Evolutionary conservation across 2,329 filamentous ascomycete genomes (phyloP).

Genomic region (Exserohilum rostratum): DNA sequence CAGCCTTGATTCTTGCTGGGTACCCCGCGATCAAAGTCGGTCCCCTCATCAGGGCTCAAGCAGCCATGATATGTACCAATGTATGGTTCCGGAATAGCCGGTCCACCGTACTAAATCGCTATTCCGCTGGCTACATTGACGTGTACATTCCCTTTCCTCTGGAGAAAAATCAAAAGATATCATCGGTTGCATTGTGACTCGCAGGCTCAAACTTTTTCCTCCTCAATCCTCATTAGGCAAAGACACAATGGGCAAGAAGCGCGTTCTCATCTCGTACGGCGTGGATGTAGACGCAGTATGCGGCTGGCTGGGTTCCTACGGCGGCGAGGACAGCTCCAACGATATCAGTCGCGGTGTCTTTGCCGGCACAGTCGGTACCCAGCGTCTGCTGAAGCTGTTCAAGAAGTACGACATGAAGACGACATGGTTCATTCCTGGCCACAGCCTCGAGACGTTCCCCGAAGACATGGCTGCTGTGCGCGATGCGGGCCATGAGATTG

Average conservation of each 20-base stretch:
- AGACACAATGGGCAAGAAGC: slow-evolving; percentile 53
- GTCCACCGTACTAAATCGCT: background rate
- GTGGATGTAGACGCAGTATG: slow-evolving; percentile 73
- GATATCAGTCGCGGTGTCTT: slow-evolving; percentile 75
- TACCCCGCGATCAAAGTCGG: slow-evolving; percentile 18
- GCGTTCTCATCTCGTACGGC: slow-evolving; percentile 65
- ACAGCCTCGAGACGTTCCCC: slow-evolving; percentile 69
- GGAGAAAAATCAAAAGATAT: too few species aligned
- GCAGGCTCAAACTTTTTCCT: background rate
- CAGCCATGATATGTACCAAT: slow-evolving; percentile 9
- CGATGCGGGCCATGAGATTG: slow-evolving; percentile 68
- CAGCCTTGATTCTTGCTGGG: slow-evolving; percentile 9
- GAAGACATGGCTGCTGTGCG: slow-evolving; percentile 64
- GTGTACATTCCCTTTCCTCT: too few species aligned
- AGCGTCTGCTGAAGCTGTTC: slow-evolving; percentile 72
- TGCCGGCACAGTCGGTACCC: slow-evolving; percentile 71
- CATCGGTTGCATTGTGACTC: background rate
- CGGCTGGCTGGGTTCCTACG: slow-evolving; percentile 77
- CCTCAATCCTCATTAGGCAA: background rate
- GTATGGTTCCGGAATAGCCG: background rate
- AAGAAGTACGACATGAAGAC: slow-evolving; percentile 74
- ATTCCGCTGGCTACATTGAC: background rate
- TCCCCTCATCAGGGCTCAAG: background rate
- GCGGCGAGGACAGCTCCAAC: slow-evolving; percentile 71
- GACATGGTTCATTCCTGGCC: slow-evolving; percentile 67